Evolutionary conservation across 2,329 filamentous ascomycete species (phyloP), one percentile per base, ranked within the genome.

Genomic region (Fusarium austroafricanum): DNA sequence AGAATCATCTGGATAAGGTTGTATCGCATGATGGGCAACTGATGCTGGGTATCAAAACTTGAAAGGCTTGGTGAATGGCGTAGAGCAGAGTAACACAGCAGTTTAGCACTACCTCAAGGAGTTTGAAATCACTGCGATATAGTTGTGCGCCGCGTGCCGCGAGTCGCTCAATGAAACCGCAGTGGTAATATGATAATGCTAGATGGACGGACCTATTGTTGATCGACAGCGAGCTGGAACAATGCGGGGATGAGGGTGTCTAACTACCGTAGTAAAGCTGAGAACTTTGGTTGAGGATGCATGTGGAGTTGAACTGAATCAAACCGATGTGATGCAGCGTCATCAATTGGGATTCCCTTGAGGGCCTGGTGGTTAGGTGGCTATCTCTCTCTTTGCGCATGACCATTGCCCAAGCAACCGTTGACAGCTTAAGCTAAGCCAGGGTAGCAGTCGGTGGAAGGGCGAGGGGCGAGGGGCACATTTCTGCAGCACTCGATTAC

Each of bases 1-100:
- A 87, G 73, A 70, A 82, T 73, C 60, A 81, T 76, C 65, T 81
- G 81, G 71, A 86, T 73, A 66, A 84, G 72, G 65, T 75, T 76
- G 33, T 75, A 72, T 71, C 78, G 75, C 68, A 71, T 75, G 62
- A 37, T 75, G 63, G 71, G 61, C 62, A 49, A 58, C 46, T 39
- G 39, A 55, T 69, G 63, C 40, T 52, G 43, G 49, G 33, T 44
- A 54, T 52, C 39, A 47, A 37, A 42, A 50, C 43, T 58, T 55
- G 39, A n/a, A 46, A 44, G 37, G 28, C 40, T 55, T 23, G 53
- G 52, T 44, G 38, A 14, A 37, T 37, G 57, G 39, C 29, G 20
- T 10, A 21, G 26, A 29, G n/a, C 49, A 44, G 49, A 21, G 43
- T 38, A 28, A 38, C 49, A 18, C 39, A 44, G 35, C 31, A 56